These are phyloP conservation scores for Fusarium transvaalense DNA, from an alignment of 2,329 filamentous ascomycete species.

Conservation along the genomic window DNA sequence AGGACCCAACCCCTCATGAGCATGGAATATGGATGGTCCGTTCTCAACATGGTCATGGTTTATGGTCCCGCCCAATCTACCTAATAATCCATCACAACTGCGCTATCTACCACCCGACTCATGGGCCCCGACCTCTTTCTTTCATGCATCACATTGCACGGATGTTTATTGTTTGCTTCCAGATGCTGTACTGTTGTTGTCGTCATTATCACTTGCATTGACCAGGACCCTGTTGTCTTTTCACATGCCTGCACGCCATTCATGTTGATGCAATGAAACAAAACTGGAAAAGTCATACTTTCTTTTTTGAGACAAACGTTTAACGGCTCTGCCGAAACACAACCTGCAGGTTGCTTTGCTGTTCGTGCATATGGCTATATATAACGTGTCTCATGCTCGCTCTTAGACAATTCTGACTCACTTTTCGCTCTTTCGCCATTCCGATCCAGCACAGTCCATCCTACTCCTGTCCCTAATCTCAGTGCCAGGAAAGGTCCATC, in stretches of 20 bases:
- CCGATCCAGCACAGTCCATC: conserved; percentile 11
- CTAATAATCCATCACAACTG: conserved; percentile 18
- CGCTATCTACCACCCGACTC: conserved; percentile 33
- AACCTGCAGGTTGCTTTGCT: conserved; percentile 26
- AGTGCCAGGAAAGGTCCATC: conserved; percentile 19
- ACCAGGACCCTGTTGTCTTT: conserved; percentile 17
- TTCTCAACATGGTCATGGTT: conserved; percentile 6
- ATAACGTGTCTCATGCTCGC: conserved; percentile 34
- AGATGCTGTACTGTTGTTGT: conserved; percentile 32
- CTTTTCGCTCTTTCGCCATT: conserved; percentile 35
- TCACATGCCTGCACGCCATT: conserved; percentile 28
- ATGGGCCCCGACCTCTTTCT: conserved; percentile 28
- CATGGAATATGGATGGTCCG: conserved; percentile 13
- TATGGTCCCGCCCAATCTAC: conserved; percentile 25
- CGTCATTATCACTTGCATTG: conserved; percentile 39
- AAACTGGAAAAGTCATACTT: background rate
- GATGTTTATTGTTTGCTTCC: conserved; percentile 30
- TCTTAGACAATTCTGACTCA: conserved; percentile 26
- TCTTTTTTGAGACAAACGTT: conserved; percentile 1
- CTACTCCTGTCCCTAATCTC: background rate
- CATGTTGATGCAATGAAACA: conserved; percentile 5
- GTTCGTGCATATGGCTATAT: conserved; percentile 32
- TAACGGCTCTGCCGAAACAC: conserved; percentile 23
- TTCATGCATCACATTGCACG: conserved; percentile 21
- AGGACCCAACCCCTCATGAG: conserved; percentile 27